These are phyloP conservation scores for Geotrichum bryndzae DNA, from an alignment of 1,139 yeast species.

Conservation along the genomic window DNA sequence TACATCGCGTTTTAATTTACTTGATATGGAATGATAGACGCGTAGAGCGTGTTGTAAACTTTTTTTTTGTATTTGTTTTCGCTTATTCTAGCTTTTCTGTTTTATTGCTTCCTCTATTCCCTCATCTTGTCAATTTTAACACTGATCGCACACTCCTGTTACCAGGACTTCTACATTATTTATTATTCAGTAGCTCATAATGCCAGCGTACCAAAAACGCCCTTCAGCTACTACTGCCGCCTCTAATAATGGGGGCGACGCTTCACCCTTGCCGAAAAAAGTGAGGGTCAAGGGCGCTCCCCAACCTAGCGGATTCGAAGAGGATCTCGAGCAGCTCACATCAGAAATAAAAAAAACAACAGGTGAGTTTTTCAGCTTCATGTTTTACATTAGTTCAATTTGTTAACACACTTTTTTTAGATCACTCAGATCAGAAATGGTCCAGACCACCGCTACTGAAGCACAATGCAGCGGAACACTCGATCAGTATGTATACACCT, in stretches of 20 bases:
- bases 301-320: conserved; percentile 40
- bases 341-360: conserved; percentile 27
- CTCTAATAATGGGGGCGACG: background rate
- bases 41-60: background rate
- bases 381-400: background rate
- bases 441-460: conserved; percentile 50
- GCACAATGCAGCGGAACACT: conserved; percentile 45
- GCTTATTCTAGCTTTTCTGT: background rate
- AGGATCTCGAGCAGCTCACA: conserved; percentile 44
- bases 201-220: conserved; percentile 11
- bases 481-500: conserved; percentile 36
- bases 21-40: background rate
- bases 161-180: background rate
- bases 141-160: background rate
- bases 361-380: conserved; percentile 13
- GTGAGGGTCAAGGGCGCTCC: conserved; percentile 9
- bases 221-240: conserved; percentile 3
- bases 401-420: conserved; percentile 8
- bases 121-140: background rate
- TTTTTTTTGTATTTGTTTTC: background rate
- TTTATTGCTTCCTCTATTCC: background rate
- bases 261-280: background rate
- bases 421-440: conserved; percentile 49
- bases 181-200: background rate
- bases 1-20: background rate